Conservation (phyloP, 2,329 filamentous ascomycete species). For the Alternaria sp. region DNA sequence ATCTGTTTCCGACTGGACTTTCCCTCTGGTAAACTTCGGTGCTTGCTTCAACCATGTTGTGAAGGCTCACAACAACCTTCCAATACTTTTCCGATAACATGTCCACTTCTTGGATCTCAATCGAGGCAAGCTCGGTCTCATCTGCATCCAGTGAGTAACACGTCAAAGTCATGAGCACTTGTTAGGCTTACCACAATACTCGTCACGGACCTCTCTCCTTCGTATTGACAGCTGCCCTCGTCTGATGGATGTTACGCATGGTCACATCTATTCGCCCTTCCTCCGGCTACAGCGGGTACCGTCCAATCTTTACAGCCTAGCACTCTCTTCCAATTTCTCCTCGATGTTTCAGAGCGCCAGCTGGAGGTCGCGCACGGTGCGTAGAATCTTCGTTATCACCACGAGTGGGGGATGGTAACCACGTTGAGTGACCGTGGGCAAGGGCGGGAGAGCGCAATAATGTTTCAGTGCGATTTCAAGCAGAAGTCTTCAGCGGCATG, state of each 20-base stretch:
- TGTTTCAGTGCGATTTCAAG: background rate
- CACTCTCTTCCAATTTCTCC: background rate
- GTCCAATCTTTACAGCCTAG: background rate
- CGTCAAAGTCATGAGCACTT: background rate
- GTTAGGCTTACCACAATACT: background rate
- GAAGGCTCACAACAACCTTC: background rate
- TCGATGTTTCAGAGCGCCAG: background rate
- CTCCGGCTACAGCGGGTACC: background rate
- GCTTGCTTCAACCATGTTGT: background rate
- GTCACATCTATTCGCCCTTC: background rate
- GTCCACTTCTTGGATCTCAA: background rate
- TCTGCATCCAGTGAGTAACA: background rate
- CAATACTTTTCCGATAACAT: background rate
- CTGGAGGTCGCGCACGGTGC: background rate
- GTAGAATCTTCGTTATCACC: background rate
- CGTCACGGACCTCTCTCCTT: background rate
- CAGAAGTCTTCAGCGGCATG: background rate
- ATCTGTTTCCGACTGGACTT: background rate
- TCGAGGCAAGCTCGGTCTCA: background rate
- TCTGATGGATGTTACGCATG: background rate
- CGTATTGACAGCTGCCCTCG: background rate
- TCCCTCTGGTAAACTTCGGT: background rate
- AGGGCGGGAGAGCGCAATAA: background rate
- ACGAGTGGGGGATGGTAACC: background rate
- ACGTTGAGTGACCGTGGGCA: background rate